Evolutionary conservation across 345 rosid species (phyloP).

Genomic region (Corchorus olitorius): DNA sequence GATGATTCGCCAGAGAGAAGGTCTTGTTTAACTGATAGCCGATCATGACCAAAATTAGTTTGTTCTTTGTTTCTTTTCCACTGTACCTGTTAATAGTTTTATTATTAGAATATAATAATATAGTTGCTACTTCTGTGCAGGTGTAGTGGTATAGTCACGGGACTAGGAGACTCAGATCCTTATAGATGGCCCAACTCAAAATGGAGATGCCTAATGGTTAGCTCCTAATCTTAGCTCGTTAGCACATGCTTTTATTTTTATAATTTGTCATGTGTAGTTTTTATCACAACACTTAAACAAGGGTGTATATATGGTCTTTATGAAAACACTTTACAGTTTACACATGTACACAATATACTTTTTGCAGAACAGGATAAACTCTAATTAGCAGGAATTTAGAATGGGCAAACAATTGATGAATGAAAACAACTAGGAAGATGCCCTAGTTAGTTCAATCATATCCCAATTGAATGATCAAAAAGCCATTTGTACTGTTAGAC

Average conservation of each 20-base stretch:
- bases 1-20: conserved; percentile 89
- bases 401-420: not conserved
- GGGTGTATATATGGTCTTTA: not conserved
- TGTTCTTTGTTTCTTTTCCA: not conserved
- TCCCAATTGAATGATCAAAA: not conserved
- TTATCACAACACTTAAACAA: not conserved
- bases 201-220: conserved; percentile 90
- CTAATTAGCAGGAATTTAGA: not conserved
- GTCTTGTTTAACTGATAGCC: conserved; percentile 32
- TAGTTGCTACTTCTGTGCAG: conserved; percentile 38
- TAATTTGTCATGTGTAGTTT: not conserved
- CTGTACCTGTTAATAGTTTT: not conserved
- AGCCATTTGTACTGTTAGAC: not conserved
- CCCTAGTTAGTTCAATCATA: not conserved
- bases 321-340: not conserved
- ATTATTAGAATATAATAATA: conserved; percentile 11
- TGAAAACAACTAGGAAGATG: not conserved
- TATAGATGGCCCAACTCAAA: conserved; percentile 88
- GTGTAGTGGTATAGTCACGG: conserved; percentile 71
- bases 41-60: not conserved
- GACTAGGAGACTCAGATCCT: conserved; percentile 72
- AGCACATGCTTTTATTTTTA: not conserved
- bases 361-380: not conserved
- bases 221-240: conserved; percentile 12
- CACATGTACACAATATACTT: not conserved